Evolutionary conservation across 345 rosid species (phyloP).

Genomic region (Gynandropsis gynandra): DNA sequence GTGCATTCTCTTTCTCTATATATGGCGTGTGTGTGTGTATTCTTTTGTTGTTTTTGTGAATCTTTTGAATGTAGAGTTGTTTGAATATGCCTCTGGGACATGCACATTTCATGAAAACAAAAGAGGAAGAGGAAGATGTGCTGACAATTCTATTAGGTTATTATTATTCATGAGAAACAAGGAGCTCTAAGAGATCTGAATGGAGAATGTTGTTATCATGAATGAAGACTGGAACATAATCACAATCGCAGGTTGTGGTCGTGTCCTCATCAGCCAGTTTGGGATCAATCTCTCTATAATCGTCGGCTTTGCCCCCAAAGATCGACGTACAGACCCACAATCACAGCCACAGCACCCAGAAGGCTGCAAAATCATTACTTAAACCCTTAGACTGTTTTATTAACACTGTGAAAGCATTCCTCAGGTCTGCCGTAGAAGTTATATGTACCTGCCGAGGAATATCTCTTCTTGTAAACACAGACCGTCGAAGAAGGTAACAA

Average conservation of each 20-base stretch:
- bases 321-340: conserved; percentile 40
- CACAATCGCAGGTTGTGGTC: conserved; percentile 5
- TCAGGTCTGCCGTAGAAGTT: too few relatives aligned
- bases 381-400: too few relatives aligned
- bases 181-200: conserved; percentile 25
- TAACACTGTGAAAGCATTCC: too few relatives aligned
- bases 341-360: conserved; percentile 40
- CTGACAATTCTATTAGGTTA: too few relatives aligned
- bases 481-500: conserved; percentile 42
- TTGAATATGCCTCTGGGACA: too few relatives aligned
- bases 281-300: conserved; percentile 27
- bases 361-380: conserved; percentile 31
- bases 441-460: conserved; percentile 52
- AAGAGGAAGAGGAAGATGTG: too few relatives aligned
- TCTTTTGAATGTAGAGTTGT: too few relatives aligned
- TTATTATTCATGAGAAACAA: too few relatives aligned
- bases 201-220: conserved; percentile 22
- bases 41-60: too few relatives aligned
- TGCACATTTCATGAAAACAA: too few relatives aligned
- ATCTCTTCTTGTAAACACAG: conserved; percentile 43
- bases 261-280: conserved; percentile 24
- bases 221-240: conserved; percentile 24
- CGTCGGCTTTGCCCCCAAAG: conserved; percentile 67
- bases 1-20: too few relatives aligned
- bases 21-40: too few relatives aligned